Percentiles rank a stretch among this genome's conserved stretches.
Evolutionary conservation across 176 grass and related monocot genomes (phyloP).

Genomic region (Luzula sylvatica): DNA sequence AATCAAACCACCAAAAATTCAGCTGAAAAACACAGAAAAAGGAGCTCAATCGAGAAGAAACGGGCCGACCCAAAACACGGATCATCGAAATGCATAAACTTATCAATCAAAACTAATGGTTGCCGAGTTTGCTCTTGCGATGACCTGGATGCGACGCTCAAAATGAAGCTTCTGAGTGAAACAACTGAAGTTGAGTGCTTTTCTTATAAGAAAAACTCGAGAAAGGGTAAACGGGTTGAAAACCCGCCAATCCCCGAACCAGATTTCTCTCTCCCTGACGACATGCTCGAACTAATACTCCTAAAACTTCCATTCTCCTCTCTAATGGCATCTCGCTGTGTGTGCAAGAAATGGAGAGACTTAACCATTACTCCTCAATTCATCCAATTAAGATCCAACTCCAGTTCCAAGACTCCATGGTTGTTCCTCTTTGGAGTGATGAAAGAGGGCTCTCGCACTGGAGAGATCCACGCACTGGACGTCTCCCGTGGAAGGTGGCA

Average conservation of each 20-base stretch:
- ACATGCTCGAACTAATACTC: conserved; percentile 78
- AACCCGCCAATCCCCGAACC: conserved; percentile 4
- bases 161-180: conserved; percentile 20
- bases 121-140: conserved; percentile 76
- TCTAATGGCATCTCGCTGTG: conserved; percentile 62
- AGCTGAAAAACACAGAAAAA: conserved; percentile 12
- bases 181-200: conserved; percentile 27
- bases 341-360: conserved; percentile 71
- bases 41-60: conserved; percentile 1
- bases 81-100: conserved; percentile 30
- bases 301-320: conserved; percentile 48
- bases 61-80: not conserved
- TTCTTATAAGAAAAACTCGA: conserved; percentile 19
- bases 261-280: conserved; percentile 44
- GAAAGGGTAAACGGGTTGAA: conserved; percentile 11
- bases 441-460: conserved; percentile 38
- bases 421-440: conserved; percentile 61
- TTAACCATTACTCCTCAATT: conserved; percentile 56
- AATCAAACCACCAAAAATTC: conserved; percentile 4
- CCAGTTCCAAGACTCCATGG: conserved; percentile 31
- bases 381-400: conserved; percentile 33
- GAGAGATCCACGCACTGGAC: conserved; percentile 65
- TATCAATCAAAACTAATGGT: conserved; percentile 44
- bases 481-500: conserved; percentile 46
- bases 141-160: conserved; percentile 34